A percentile compares a stretch with the other conserved stretches of the same genome.
Conservation (phyloP, 2,329 filamentous ascomycete genomes). For the Leptodontidium sp. region DNA sequence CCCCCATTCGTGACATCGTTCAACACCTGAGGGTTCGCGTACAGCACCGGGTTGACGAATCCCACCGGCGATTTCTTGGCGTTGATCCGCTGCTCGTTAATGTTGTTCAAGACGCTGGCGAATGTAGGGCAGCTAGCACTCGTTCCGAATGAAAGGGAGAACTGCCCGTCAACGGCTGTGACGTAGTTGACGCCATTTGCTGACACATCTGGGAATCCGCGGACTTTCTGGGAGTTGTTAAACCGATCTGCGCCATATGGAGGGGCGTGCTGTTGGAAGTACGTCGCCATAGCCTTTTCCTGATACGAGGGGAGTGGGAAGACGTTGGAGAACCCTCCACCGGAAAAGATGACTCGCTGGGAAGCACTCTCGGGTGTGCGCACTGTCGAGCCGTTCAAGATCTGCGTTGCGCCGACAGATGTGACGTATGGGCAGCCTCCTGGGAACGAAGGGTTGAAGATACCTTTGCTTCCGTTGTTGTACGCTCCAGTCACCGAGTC, state of each 20-base stretch:
- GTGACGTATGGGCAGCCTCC: conserved; percentile 59
- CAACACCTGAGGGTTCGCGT: conserved; percentile 43
- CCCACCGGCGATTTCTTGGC: conserved; percentile 49
- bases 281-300: conserved; percentile 41
- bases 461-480: conserved; percentile 45
- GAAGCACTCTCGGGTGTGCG: conserved; percentile 54
- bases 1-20: conserved; percentile 47
- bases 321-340: conserved; percentile 73
- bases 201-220: conserved; percentile 43
- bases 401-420: conserved; percentile 60
- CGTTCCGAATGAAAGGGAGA: conserved; percentile 58
- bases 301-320: conserved; percentile 59
- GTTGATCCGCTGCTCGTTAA: conserved; percentile 51
- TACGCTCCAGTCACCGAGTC: conserved; percentile 47
- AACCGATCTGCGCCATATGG: conserved; percentile 51
- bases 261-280: conserved; percentile 41
- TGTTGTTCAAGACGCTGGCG: conserved; percentile 52
- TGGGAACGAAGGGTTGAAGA: conserved; percentile 58
- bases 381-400: conserved; percentile 48
- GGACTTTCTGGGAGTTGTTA: conserved; percentile 55
- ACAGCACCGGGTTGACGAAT: conserved; percentile 49
- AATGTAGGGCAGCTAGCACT: conserved; percentile 53
- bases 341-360: conserved; percentile 73
- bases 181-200: conserved; percentile 54
- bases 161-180: conserved; percentile 54